phyloP scores from a whole-genome alignment of 1,139 yeast species.

The Citeromyces hawaiiensis region DNA sequence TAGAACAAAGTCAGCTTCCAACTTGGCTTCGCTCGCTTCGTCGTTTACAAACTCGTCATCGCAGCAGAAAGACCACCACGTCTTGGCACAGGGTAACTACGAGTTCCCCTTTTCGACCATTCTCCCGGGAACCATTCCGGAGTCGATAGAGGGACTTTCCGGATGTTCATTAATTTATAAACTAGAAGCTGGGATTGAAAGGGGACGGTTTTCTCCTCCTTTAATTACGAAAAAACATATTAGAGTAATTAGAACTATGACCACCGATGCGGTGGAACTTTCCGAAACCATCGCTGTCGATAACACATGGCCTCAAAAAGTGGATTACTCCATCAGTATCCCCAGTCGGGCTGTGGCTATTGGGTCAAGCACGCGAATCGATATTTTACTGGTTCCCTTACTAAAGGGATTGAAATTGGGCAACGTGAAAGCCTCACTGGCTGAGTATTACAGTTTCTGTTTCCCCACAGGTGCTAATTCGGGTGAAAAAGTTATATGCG shows the following conservation, averaged over 20 bases:
- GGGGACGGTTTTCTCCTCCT: slow-evolving; percentile 63
- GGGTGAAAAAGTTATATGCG: slow-evolving; percentile 44
- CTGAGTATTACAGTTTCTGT: slow-evolving; percentile 54
- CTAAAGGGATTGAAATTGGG: slow-evolving; percentile 74
- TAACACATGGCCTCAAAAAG: slow-evolving; percentile 91
- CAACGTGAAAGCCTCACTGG: slow-evolving; percentile 46
- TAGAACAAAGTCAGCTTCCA: slow-evolving; percentile 12
- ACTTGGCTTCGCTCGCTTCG: slow-evolving; percentile 8
- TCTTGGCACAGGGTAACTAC: slow-evolving; percentile 64
- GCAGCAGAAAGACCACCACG: slow-evolving; percentile 15
- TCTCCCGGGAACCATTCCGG: slow-evolving; percentile 76
- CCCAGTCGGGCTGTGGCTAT: slow-evolving; percentile 87
- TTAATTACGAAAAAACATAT: slow-evolving; percentile 60
- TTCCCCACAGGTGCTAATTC: slow-evolving; percentile 41
- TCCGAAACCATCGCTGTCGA: slow-evolving; percentile 91
- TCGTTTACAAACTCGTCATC: slow-evolving; percentile 13
- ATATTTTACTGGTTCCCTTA: slow-evolving; percentile 65
- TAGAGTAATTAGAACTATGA: slow-evolving; percentile 76
- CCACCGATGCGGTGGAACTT: slow-evolving; percentile 79
- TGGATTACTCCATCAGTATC: slow-evolving; percentile 77
- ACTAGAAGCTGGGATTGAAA: slow-evolving; percentile 68
- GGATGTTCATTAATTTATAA: slow-evolving; percentile 74
- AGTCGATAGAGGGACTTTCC: slow-evolving; percentile 83
- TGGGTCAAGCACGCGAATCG: slow-evolving; percentile 66
- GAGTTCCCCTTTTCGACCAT: slow-evolving; percentile 83